Conservation (phyloP, 495 filamentous ascomycete genomes). For the Talaromyces adpressus region DNA sequence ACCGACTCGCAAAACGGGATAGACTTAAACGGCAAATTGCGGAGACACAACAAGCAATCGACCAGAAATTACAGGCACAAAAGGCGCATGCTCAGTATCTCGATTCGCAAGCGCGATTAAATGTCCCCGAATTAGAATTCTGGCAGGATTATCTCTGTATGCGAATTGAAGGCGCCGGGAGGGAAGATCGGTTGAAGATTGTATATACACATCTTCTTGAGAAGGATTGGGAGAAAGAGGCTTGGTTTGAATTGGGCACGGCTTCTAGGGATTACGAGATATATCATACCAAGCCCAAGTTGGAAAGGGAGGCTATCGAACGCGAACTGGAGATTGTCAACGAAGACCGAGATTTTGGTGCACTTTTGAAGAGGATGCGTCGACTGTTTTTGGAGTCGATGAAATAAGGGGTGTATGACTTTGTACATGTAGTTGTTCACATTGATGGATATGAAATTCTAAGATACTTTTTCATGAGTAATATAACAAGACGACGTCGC, state of each 20-base stretch:
- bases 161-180: slow-evolving; percentile 82
- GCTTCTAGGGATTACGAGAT: slow-evolving; percentile 78
- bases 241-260: slow-evolving; percentile 86
- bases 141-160: slow-evolving; percentile 89
- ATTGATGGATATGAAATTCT: neutral
- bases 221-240: slow-evolving; percentile 81
- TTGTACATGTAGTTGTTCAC: neutral
- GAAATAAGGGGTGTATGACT: slow-evolving; percentile 28
- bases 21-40: slow-evolving; percentile 70
- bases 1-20: slow-evolving; percentile 64
- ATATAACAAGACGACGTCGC: neutral
- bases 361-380: slow-evolving; percentile 87
- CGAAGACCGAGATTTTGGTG: slow-evolving; percentile 72
- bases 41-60: slow-evolving; percentile 63
- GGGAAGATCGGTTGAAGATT: slow-evolving; percentile 82
- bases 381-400: slow-evolving; percentile 63
- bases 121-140: slow-evolving; percentile 87
- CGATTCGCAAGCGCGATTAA: slow-evolving; percentile 74
- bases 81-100: slow-evolving; percentile 55
- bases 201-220: slow-evolving; percentile 79
- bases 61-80: slow-evolving; percentile 54
- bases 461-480: neutral
- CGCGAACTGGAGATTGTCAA: slow-evolving; percentile 65
- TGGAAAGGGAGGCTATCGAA: slow-evolving; percentile 67
- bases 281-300: slow-evolving; percentile 66